Conservation (phyloP, 176 grass and related monocot species). For the Phragmites australis region DNA sequence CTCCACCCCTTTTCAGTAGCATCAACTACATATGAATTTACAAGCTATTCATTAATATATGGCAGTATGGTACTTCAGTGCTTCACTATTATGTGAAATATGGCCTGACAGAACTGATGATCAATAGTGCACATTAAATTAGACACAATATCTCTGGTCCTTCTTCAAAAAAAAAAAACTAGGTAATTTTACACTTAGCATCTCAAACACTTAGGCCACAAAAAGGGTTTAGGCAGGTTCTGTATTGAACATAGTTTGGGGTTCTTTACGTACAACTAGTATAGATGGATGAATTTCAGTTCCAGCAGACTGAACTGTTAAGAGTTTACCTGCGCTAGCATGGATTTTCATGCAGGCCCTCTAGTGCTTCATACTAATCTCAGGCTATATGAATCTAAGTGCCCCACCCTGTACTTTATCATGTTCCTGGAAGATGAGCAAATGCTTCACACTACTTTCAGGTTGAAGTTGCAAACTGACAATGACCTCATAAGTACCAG, state of each 20-base stretch:
- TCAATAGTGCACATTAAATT: not conserved
- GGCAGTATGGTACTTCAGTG: not conserved
- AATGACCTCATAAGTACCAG: not conserved
- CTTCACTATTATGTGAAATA: not conserved
- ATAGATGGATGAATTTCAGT: not conserved
- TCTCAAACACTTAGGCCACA: not conserved
- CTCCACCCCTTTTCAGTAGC: constrained; percentile 87
- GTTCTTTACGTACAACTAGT: not conserved
- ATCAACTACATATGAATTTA: constrained; percentile 51
- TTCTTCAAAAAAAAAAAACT: not conserved
- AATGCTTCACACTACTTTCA: not conserved
- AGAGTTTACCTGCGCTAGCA: not conserved
- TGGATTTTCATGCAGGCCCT: not conserved
- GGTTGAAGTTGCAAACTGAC: not conserved
- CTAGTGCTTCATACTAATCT: not conserved
- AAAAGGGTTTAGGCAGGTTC: not conserved
- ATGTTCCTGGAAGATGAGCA: not conserved
- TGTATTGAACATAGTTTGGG: not conserved
- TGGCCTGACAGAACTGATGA: not conserved
- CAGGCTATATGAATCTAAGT: not conserved
- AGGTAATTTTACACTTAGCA: not conserved
- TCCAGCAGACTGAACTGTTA: not conserved
- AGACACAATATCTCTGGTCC: not conserved
- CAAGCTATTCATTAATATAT: not conserved
- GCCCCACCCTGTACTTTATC: not conserved